These are phyloP conservation scores for Pseudozyma tsukubaensis DNA, from an alignment of 1,284 basidiomycete genomes.

Conservation along the genomic window DNA sequence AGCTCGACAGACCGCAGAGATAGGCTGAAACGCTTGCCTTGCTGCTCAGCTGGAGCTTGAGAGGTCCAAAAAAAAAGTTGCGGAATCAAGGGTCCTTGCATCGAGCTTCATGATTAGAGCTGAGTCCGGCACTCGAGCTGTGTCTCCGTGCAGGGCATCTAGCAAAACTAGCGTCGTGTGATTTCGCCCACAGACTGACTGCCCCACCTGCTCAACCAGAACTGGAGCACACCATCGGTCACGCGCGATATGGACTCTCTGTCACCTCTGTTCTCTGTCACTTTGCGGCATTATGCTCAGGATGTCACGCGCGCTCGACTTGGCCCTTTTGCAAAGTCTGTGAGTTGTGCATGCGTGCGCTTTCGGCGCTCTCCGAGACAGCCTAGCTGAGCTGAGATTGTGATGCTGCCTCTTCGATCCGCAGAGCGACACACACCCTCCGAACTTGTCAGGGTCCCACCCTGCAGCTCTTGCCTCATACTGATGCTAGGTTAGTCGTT, in stretches of 20 bases:
- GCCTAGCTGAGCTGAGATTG: neutral
- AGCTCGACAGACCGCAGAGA: neutral
- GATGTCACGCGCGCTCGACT: no score
- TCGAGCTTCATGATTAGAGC: neutral
- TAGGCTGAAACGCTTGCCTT: neutral
- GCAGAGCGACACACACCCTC: neutral
- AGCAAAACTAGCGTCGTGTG: no score
- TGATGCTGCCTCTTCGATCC: neutral
- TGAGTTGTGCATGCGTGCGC: neutral
- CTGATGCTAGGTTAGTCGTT: no score
- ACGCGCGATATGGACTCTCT: neutral
- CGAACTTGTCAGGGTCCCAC: neutral
- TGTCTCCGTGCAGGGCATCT: no score
- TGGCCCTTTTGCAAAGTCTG: no score
- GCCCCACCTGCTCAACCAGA: no score
- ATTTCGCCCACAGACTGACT: no score
- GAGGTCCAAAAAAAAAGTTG: conserved; percentile 1
- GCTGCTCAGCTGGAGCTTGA: neutral
- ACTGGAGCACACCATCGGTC: conserved; percentile 3
- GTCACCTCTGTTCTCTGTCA: neutral
- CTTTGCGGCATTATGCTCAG: neutral
- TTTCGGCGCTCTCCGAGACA: neutral
- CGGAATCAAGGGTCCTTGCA: conserved; percentile 21
- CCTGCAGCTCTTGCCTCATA: no score
- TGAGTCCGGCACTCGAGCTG: no score